phyloP scores from a whole-genome alignment of 1,284 basidiomycete genomes.

The Cutaneotrichosporon curvatum region DNA sequence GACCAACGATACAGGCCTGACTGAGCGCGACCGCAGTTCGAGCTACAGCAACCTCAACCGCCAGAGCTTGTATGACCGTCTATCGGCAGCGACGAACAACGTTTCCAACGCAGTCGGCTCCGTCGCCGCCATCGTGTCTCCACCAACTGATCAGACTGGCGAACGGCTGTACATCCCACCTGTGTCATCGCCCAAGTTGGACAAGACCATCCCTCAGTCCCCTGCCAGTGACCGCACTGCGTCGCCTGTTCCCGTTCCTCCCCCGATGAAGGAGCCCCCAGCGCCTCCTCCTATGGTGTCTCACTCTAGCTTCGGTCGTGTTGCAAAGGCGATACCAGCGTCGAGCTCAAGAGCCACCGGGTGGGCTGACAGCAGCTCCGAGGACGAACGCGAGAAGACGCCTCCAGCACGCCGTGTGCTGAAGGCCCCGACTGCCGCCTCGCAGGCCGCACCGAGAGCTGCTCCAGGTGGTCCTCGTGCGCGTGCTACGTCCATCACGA shows the following conservation, averaged over 20 bases:
- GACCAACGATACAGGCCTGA: background rate
- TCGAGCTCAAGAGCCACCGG: slow-evolving; percentile 4
- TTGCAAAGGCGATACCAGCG: background rate
- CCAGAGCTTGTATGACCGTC: slow-evolving; percentile 11
- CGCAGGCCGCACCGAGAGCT: background rate
- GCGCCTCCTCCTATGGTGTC: slow-evolving; percentile 8
- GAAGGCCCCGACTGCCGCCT: background rate
- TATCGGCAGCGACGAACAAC: slow-evolving; percentile 6
- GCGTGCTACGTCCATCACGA: background rate
- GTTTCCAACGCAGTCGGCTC: background rate
- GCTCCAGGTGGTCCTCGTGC: background rate
- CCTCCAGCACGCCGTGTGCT: slow-evolving; percentile 1
- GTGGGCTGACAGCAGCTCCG: slow-evolving; percentile 16
- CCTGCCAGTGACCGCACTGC: slow-evolving; percentile 12
- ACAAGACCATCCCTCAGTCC: slow-evolving; percentile 1
- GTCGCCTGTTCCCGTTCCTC: slow-evolving; percentile 12
- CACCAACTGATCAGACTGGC: background rate
- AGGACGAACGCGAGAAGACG: slow-evolving; percentile 14
- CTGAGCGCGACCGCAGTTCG: background rate
- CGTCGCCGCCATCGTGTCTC: background rate
- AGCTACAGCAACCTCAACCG: slow-evolving; percentile 5
- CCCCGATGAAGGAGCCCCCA: slow-evolving; percentile 7
- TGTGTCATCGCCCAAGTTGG: background rate
- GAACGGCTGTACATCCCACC: slow-evolving; percentile 13
- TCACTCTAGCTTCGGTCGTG: slow-evolving; percentile 18